Base-by-base conservation (phyloP, 257 asterid genomes). In the Eucommia ulmoides region DNA sequence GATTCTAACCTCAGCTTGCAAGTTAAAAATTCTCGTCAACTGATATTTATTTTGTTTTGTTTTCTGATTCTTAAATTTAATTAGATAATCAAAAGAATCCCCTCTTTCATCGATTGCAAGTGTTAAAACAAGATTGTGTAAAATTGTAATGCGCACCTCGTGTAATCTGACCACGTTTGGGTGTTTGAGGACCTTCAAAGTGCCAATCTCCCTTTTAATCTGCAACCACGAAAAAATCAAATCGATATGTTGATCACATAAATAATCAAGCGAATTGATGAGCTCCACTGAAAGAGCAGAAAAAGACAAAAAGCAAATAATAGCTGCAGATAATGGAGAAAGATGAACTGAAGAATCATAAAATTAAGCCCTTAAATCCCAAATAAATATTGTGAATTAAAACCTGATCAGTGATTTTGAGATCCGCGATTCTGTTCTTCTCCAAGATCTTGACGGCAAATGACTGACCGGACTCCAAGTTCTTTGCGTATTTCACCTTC, bases 131-230 rank as follows among this genome's bases (percentile, higher is more conserved):
- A 35, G 9, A 9, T 35, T 35, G 9, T 11, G 16, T 11, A 35
- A 4, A 11, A 2, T 35, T 2, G 2, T 6, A 35, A 0, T 4
- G 44, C 45, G 11, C 67, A 85, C 98, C 98, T 91, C 98, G 50
- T 73, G 68, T 47, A 91, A 60, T 44, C 94, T 59, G 76, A 91
- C 98, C 23, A 91, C 93, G 54, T 91, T 91, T 49, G 96, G 98
- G 55, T 89, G 96, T 46, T 73, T 85, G 82, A 91, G 93, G 51
- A 86, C 82, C 65, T 85, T 89, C 42, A 89, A 75, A 44, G 96
- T 85, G 18, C 87, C 95, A 60, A 91, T 91, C 69, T 91, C 98
- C 76, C 98, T 74, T 74, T 79, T 81, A 20, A 91, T 91, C 98
- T 89, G 92, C 77, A 65, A 33, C 7, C 26, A 33, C 20, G 1